These are phyloP conservation scores for Byssochlamys sp. DNA, from an alignment of 2,329 filamentous ascomycete genomes.

Conservation along the genomic window DNA sequence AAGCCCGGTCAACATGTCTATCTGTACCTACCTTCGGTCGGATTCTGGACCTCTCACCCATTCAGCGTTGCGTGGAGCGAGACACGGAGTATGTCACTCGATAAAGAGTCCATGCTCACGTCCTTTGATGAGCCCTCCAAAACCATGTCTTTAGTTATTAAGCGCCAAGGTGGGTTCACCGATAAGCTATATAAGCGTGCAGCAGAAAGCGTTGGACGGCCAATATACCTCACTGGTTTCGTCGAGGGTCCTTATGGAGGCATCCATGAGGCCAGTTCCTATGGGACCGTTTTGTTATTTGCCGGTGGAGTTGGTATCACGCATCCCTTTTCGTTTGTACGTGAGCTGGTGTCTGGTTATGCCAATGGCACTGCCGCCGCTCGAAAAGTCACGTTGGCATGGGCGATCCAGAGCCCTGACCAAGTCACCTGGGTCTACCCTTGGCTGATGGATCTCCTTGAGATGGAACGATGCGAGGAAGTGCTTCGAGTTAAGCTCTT, in stretches of 20 bases:
- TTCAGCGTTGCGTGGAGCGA: constrained; percentile 65
- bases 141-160: constrained; percentile 66
- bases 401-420: constrained; percentile 74
- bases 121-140: constrained; percentile 41
- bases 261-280: constrained; percentile 73
- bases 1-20: constrained; percentile 61
- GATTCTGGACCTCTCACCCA: constrained; percentile 60
- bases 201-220: constrained; percentile 35
- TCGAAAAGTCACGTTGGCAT: constrained; percentile 66
- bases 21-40: constrained; percentile 54
- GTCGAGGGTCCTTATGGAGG: constrained; percentile 60
- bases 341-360: constrained; percentile 58
- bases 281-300: constrained; percentile 76
- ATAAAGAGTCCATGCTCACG: constrained; percentile 22
- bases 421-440: constrained; percentile 79
- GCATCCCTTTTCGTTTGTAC: constrained; percentile 75
- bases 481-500: constrained; percentile 73
- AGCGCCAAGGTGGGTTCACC: constrained; percentile 72
- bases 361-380: constrained; percentile 61
- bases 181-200: constrained; percentile 63
- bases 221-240: constrained; percentile 35
- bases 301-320: constrained; percentile 88
- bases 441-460: constrained; percentile 64
- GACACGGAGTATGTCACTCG: constrained; percentile 36
- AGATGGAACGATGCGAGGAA: constrained; percentile 64